phyloP scores from a whole-genome alignment of 257 asterid species.

The Capsicum chinense region DNA sequence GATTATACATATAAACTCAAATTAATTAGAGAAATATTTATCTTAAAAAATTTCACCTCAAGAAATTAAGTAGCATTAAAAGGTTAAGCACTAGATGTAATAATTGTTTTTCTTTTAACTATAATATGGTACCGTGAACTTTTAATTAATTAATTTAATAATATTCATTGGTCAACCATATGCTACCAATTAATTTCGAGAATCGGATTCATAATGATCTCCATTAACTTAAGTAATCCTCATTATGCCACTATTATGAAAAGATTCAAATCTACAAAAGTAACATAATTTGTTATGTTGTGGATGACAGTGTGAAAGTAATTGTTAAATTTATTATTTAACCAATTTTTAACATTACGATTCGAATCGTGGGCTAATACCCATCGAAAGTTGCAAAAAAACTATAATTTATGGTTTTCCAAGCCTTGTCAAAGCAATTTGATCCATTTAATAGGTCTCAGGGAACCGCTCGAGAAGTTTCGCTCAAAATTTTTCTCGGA shows the following conservation, averaged over 20 bases:
- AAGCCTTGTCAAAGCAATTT: too few species aligned
- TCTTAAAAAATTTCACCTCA: neutral
- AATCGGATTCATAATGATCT: neutral
- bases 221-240: neutral
- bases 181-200: neutral
- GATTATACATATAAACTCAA: neutral
- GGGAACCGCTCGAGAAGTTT: too few species aligned
- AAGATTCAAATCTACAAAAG: neutral
- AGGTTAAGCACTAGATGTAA: neutral
- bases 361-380: too few species aligned
- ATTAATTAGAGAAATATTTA: neutral
- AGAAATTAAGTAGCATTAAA: neutral
- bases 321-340: neutral
- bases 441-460: too few species aligned
- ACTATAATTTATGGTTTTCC: too few species aligned
- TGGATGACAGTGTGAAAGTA: neutral
- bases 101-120: neutral
- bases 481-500: too few species aligned
- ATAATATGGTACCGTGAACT: neutral
- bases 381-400: too few species aligned
- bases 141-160: slow-evolving; percentile 4
- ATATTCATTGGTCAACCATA: slow-evolving; percentile 19
- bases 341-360: neutral
- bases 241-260: slow-evolving; percentile 13
- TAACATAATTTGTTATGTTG: neutral